phyloP scores from a whole-genome alignment of 1,284 basidiomycete genomes.

The Wallemia mellicola region DNA sequence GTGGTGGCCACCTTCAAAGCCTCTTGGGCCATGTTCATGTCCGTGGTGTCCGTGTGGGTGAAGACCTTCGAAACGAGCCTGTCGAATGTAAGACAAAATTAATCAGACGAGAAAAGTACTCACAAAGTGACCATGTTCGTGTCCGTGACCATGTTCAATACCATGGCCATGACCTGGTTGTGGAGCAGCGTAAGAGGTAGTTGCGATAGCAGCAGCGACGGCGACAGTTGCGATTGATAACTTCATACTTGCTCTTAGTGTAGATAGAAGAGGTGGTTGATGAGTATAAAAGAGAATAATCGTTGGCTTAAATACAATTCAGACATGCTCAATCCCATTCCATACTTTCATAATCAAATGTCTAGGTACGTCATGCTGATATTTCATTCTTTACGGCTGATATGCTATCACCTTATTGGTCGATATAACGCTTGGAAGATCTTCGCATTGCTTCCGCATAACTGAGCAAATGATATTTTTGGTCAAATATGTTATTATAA shows the following conservation, averaged over 20 bases:
- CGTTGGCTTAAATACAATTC: neutral
- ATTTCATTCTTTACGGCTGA: too few species aligned
- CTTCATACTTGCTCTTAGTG: neutral
- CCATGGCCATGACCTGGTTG: neutral
- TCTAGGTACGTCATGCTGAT: too few species aligned
- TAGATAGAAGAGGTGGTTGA: neutral
- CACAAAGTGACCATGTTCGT: neutral
- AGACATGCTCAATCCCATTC: neutral
- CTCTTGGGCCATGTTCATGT: neutral
- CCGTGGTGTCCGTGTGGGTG: neutral
- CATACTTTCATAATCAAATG: neutral
- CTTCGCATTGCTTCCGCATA: too few species aligned
- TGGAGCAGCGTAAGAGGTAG: neutral
- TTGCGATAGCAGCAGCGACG: neutral
- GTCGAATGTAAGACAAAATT: neutral
- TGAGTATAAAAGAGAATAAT: neutral
- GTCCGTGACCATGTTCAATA: neutral
- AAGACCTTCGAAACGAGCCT: neutral
- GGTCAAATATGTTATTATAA: too few species aligned
- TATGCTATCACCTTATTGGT: too few species aligned
- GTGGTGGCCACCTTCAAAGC: neutral
- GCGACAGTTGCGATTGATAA: neutral
- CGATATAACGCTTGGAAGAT: too few species aligned
- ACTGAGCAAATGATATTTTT: too few species aligned
- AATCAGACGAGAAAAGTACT: neutral